Conservation (phyloP, 1,284 basidiomycete species). For the Sparassis latifolia region DNA sequence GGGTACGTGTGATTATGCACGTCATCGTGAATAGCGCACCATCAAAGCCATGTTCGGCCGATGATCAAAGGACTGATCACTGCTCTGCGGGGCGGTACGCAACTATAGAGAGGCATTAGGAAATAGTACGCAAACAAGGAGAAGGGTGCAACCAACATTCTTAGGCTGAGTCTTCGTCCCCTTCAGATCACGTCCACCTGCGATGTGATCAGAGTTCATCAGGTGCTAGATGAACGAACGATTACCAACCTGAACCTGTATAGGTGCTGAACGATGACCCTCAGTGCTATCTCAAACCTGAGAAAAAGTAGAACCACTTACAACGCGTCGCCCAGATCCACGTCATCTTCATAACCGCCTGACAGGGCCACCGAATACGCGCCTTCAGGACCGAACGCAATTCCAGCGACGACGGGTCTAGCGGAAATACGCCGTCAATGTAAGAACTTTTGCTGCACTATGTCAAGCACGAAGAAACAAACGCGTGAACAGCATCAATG, state of each 20-base stretch:
- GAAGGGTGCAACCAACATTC: constrained; percentile 44
- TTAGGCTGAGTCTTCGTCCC: constrained; percentile 73
- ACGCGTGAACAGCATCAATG: constrained; percentile 71
- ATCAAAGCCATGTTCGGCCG: constrained; percentile 61
- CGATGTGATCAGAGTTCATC: background rate
- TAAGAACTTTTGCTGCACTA: background rate
- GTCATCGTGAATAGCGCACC: constrained; percentile 28
- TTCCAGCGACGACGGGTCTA: constrained; percentile 76
- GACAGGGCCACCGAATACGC: constrained; percentile 78
- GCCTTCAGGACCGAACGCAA: constrained; percentile 57
- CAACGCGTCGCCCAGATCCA: constrained; percentile 77
- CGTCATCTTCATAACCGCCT: constrained; percentile 81
- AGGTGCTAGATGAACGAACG: background rate
- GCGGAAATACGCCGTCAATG: constrained; percentile 2
- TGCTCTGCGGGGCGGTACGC: constrained; percentile 78
- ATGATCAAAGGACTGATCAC: constrained; percentile 72
- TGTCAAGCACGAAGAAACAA: constrained; percentile 21
- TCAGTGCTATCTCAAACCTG: no score
- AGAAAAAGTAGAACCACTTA: constrained; percentile 33
- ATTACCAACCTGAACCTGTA: constrained; percentile 56
- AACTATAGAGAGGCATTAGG: constrained; percentile 38
- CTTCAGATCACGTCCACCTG: constrained; percentile 75
- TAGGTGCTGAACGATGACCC: constrained; percentile 45
- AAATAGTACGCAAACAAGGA: background rate
- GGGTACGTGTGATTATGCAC: background rate